These are phyloP conservation scores for Arthrobotrys megalospora DNA, from an alignment of 2,329 filamentous ascomycete genomes.

Conservation along the genomic window DNA sequence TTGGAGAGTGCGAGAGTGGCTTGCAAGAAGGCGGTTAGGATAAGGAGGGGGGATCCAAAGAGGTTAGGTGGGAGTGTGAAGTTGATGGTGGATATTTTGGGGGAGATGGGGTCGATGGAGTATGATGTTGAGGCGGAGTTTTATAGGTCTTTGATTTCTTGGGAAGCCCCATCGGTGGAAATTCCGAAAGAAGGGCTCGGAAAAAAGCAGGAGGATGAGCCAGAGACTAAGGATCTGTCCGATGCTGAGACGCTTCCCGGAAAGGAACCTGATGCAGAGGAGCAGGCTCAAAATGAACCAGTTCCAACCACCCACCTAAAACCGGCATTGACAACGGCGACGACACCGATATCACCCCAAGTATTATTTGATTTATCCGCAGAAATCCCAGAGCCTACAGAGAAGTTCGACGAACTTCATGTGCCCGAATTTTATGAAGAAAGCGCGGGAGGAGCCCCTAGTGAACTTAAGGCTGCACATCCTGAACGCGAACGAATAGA, in stretches of 20 bases:
- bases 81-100: constrained; percentile 20
- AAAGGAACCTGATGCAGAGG: too few relatives aligned
- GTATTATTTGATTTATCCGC: too few relatives aligned
- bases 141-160: constrained; percentile 8
- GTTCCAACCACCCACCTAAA: too few relatives aligned
- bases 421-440: too few relatives aligned
- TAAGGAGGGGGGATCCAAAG: background rate
- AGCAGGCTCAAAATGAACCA: too few relatives aligned
- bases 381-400: too few relatives aligned
- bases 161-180: background rate
- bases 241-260: too few relatives aligned
- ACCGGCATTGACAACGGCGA: too few relatives aligned
- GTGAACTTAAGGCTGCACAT: background rate
- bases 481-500: background rate
- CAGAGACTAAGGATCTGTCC: background rate
- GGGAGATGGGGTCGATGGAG: background rate
- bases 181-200: background rate
- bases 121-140: constrained; percentile 25
- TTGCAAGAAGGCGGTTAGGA: constrained; percentile 22
- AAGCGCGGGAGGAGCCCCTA: too few relatives aligned
- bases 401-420: too few relatives aligned
- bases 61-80: background rate
- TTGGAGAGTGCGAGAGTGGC: background rate
- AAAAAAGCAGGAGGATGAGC: background rate
- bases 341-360: too few relatives aligned